Percentiles rank a stretch among this genome's conserved stretches.
phyloP scores from a whole-genome alignment of 2,329 filamentous ascomycete species.

The Aspergillus melleus region DNA sequence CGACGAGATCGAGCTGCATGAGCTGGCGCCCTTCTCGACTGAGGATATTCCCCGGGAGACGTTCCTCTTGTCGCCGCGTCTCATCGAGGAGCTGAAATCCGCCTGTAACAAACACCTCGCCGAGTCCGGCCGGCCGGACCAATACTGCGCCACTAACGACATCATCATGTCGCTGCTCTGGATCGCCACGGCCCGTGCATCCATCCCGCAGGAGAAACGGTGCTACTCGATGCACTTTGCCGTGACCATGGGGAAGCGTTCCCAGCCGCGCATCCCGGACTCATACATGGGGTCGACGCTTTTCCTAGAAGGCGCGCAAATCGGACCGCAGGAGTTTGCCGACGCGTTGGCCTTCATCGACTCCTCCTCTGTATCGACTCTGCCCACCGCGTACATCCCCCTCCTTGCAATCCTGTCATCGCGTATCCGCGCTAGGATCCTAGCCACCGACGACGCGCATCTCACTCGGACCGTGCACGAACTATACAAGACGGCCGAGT shows the following conservation, averaged over 20 bases:
- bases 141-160: neutral
- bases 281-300: neutral
- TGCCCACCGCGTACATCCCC: neutral
- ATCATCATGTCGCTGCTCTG: neutral
- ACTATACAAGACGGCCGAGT: neutral
- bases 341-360: neutral
- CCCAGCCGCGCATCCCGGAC: neutral
- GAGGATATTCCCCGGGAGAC: neutral
- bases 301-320: neutral
- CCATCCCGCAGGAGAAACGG: neutral
- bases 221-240: neutral
- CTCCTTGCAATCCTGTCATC: neutral
- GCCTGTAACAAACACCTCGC: neutral
- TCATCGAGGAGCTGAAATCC: neutral
- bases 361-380: neutral
- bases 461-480: neutral
- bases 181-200: neutral
- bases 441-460: neutral
- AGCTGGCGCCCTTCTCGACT: neutral
- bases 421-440: neutral
- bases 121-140: neutral
- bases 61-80: neutral
- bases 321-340: neutral
- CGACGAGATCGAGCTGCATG: neutral
- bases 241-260: neutral